These are phyloP conservation scores for Phytophthora palmivora DNA, from an alignment of 352 stramenopile species.

Conservation along the genomic window DNA sequence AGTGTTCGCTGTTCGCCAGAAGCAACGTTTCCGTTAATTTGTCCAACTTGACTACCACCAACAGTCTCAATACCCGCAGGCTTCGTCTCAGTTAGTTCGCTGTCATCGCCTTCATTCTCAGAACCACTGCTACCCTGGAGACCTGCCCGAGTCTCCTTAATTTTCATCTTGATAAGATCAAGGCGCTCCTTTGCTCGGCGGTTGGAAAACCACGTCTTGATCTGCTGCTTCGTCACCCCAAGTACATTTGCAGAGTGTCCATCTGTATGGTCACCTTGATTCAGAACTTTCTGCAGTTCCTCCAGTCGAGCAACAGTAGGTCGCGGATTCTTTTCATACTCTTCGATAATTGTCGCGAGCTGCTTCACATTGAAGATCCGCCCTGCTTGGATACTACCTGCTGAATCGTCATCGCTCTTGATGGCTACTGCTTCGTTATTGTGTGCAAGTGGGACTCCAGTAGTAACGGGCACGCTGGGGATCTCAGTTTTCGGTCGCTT, in stretches of 20 bases:
- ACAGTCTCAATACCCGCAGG: conserved; percentile 10
- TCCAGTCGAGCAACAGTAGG: conserved; percentile 70
- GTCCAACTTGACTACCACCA: conserved; percentile 16
- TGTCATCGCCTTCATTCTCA: conserved; percentile 51
- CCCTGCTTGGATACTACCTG: conserved; percentile 49
- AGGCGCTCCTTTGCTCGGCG: conserved; percentile 81
- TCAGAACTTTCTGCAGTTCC: conserved; percentile 75
- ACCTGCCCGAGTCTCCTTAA: conserved; percentile 46
- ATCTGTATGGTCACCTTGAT: conserved; percentile 73
- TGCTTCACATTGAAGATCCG: conserved; percentile 90
- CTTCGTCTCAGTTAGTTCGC: conserved; percentile 29
- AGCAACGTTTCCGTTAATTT: conserved; percentile 19
- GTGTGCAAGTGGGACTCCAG: conserved; percentile 1
- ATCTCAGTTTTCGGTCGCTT: conserved; percentile 50
- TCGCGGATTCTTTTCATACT: conserved; percentile 85
- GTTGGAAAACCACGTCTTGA: conserved; percentile 89
- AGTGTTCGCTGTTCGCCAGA: conserved; percentile 15
- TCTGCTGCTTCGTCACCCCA: conserved; percentile 78
- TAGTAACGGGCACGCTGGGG: background rate
- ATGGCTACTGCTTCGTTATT: conserved; percentile 15
- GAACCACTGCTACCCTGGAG: conserved; percentile 35
- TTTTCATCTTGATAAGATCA: conserved; percentile 85
- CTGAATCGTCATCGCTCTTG: conserved; percentile 32
- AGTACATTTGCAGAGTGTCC: conserved; percentile 52
- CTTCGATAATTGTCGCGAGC: conserved; percentile 83